Percentiles rank a stretch among this genome's conserved stretches.
Evolutionary conservation across 768 basidiomycete genomes (phyloP).

Genomic region (Tulasnella sp.): DNA sequence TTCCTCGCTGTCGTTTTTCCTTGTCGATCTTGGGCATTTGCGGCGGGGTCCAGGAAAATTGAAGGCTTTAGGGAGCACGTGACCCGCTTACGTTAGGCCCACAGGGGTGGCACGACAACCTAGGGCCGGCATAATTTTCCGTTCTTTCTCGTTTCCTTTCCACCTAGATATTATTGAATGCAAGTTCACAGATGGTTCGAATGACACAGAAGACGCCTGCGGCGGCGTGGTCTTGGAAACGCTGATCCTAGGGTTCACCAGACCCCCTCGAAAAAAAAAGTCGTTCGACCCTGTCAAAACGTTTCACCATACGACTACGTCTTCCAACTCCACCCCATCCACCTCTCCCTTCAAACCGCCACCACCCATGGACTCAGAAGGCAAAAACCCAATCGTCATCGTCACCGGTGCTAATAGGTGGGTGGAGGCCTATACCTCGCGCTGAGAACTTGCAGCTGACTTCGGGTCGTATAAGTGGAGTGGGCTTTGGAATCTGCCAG

Average conservation of each 20-base stretch:
- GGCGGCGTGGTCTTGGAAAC: not conserved
- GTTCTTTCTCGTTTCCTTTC: not conserved
- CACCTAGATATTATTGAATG: not conserved
- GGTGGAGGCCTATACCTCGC: slow-evolving; percentile 29
- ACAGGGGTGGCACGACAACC: not conserved
- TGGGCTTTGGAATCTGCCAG: slow-evolving; percentile 80
- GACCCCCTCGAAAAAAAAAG: slow-evolving; percentile 3
- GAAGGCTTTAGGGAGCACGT: not conserved
- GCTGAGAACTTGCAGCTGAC: not conserved
- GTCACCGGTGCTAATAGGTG: slow-evolving; percentile 73
- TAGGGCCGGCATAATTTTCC: too few relatives aligned
- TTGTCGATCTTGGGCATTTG: slow-evolving; percentile 26
- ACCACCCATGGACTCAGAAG: slow-evolving; percentile 13
- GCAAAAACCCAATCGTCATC: slow-evolving; percentile 48
- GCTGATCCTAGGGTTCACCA: not conserved
- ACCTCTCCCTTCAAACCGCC: not conserved
- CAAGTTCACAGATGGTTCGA: not conserved
- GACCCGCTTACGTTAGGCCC: not conserved
- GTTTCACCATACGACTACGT: not conserved
- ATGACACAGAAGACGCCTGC: not conserved
- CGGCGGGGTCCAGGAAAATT: slow-evolving; percentile 2
- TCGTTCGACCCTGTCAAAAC: slow-evolving; percentile 18
- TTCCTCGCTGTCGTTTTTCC: slow-evolving; percentile 30
- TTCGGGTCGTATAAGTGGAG: slow-evolving; percentile 52
- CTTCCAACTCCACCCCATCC: not conserved